Conservation (phyloP, 768 basidiomycete genomes). For the Lactarius akahatsu region DNA sequence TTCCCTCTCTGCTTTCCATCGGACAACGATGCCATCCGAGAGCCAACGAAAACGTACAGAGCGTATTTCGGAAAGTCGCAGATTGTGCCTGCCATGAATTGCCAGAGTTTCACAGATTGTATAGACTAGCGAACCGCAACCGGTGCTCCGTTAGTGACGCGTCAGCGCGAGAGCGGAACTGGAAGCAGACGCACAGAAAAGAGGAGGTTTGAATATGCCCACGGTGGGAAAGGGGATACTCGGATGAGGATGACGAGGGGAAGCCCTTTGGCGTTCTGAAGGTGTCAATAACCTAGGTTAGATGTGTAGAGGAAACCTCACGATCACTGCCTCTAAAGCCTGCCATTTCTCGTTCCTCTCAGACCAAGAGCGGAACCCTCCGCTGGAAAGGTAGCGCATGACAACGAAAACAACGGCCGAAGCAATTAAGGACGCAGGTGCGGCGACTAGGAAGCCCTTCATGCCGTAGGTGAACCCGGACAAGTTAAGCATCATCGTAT, state of each 20-base stretch:
- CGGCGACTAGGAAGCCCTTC: slow-evolving; percentile 68
- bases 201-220: slow-evolving; percentile 82
- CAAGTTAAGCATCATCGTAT: slow-evolving; percentile 62
- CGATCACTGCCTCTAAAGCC: slow-evolving; percentile 73
- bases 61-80: slow-evolving; percentile 70
- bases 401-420: slow-evolving; percentile 60
- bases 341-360: slow-evolving; percentile 69
- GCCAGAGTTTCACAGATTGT: slow-evolving; percentile 66
- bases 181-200: slow-evolving; percentile 59
- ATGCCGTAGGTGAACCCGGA: slow-evolving; percentile 85
- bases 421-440: slow-evolving; percentile 58
- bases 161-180: slow-evolving; percentile 4
- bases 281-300: slow-evolving; percentile 3
- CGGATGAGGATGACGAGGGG: slow-evolving; percentile 82
- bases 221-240: slow-evolving; percentile 80
- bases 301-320: slow-evolving; percentile 38
- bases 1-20: slow-evolving; percentile 70
- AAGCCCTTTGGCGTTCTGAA: slow-evolving; percentile 68
- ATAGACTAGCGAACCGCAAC: slow-evolving; percentile 52
- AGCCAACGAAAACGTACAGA: slow-evolving; percentile 77
- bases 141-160: slow-evolving; percentile 3
- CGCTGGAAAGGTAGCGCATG: slow-evolving; percentile 58
- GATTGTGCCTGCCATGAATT: slow-evolving; percentile 73
- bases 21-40: slow-evolving; percentile 67
- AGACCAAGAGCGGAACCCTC: slow-evolving; percentile 58